Base-by-base conservation (phyloP, 192 early-diverging fungal species). In the Gamsiella multidivaricata region DNA sequence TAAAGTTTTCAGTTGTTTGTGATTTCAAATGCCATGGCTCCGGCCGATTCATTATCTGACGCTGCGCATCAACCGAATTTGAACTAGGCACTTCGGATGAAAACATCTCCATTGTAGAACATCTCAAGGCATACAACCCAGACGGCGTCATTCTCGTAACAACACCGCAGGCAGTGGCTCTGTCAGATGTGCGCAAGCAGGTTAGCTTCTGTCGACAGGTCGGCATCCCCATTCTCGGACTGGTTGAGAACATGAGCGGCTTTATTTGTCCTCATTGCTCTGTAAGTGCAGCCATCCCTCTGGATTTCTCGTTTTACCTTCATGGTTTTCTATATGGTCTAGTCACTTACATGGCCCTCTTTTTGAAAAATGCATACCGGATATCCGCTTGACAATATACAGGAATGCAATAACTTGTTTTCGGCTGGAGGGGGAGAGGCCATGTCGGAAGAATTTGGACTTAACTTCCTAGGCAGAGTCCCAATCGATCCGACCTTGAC, bases 161-260 rank as follows among this genome's bases (percentile, higher is more conserved):
- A 0, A 99, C 97, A 3, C 97, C 97, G 46, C 97, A 99, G 61
- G 73, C 70, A 3, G 91, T 94, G 10, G 88, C 91, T 5, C 61
- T 93, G 80, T 70, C 90, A 8, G 97, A 99, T 83, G 97, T 99
- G 7, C 89, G 95, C 53, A 97, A 97, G 74, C 96, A 99, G 63
- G 83, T 98, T 41, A 94, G 88, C 73, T 99, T 99, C 80, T 99
- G 97, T 79, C 70, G 80, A 18, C 95, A 96, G 65, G 94, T 96
- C 20, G 87, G 88, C 12, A 54, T 99, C 52, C 90, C 90, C 6
- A 86, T 99, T 52, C 84, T 98, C 0, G 97, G 97, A 6, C 86
- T 99, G 18, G 82, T 99, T 23, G 97, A 99, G 71, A 98, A 98
- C 63, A 97, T 98, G 97, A 94, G 91, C 78, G 97, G 96, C 3